These are phyloP conservation scores for Carex parvula DNA, from an alignment of 176 grass and related monocot genomes.

Conservation along the genomic window DNA sequence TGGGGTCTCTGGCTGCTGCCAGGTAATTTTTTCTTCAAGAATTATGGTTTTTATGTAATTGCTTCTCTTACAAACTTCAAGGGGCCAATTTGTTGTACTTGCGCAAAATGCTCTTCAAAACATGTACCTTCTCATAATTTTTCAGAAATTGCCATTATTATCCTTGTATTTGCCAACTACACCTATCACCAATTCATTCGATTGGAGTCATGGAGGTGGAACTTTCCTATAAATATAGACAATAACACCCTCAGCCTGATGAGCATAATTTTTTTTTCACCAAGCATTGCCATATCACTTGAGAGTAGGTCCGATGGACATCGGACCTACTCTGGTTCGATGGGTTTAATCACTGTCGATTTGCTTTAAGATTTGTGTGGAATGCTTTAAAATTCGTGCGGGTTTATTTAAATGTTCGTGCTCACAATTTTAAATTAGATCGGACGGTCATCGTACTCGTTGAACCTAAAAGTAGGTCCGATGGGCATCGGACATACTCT, in stretches of 20 bases:
- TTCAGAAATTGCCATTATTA: not conserved
- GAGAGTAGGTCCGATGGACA: no score
- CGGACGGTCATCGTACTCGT: no score
- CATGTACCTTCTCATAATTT: not conserved
- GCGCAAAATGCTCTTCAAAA: not conserved
- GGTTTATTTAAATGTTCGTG: no score
- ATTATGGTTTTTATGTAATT: not conserved
- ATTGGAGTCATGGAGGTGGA: not conserved
- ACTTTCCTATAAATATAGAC: not conserved
- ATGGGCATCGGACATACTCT: no score
- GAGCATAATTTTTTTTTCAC: not conserved
- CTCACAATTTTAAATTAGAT: no score
- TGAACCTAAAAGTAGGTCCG: no score
- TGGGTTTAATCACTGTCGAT: no score
- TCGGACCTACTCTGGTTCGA: no score
- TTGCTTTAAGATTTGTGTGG: no score
- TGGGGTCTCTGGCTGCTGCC: constrained; percentile 82
- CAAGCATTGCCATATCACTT: not conserved
- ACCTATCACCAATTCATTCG: not conserved
- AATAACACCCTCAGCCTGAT: not conserved
- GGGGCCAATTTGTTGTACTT: not conserved
- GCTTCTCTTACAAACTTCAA: not conserved
- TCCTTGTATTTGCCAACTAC: not conserved
- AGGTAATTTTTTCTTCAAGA: constrained; percentile 44
- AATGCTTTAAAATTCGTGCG: no score